Conservation (phyloP, 2,329 filamentous ascomycete species). For the Ophiostoma sp. region DNA sequence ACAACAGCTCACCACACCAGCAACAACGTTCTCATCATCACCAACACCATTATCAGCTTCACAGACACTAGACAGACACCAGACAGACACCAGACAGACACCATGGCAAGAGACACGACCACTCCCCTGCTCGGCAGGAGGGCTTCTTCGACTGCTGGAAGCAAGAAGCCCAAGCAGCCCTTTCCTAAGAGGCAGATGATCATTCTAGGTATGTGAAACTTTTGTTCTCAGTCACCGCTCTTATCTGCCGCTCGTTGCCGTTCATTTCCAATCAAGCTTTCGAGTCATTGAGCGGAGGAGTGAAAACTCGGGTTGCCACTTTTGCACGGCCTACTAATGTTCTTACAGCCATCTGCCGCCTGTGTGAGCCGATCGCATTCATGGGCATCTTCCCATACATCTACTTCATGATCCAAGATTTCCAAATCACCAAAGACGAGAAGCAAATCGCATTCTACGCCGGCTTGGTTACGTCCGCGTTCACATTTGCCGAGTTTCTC, state of each 20-base stretch:
- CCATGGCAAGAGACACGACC: slow-evolving; percentile 18
- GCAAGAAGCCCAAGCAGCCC: slow-evolving; percentile 29
- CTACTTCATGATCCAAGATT: slow-evolving; percentile 94
- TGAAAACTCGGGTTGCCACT: neutral
- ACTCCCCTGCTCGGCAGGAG: slow-evolving; percentile 14
- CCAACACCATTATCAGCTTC: too few relatives aligned
- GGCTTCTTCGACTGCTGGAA: slow-evolving; percentile 8
- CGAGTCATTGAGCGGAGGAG: neutral
- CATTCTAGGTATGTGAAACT: slow-evolving; percentile 32
- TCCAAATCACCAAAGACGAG: slow-evolving; percentile 73
- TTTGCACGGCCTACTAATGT: neutral
- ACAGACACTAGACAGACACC: neutral
- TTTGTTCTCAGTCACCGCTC: too few relatives aligned
- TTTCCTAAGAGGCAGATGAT: slow-evolving; percentile 38
- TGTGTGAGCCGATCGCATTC: slow-evolving; percentile 98
- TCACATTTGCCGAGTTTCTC: slow-evolving; percentile 91
- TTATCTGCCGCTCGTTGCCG: too few relatives aligned
- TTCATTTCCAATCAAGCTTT: too few relatives aligned
- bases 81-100: neutral
- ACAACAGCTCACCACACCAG: neutral
- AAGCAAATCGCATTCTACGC: slow-evolving; percentile 84
- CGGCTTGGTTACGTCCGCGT: slow-evolving; percentile 92
- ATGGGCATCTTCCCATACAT: slow-evolving; percentile 99
- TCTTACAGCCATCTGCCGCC: slow-evolving; percentile 72
- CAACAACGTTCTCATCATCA: too few relatives aligned